Conservation (phyloP, 2,329 filamentous ascomycete species). For the Ophiosphaerella narmari region DNA sequence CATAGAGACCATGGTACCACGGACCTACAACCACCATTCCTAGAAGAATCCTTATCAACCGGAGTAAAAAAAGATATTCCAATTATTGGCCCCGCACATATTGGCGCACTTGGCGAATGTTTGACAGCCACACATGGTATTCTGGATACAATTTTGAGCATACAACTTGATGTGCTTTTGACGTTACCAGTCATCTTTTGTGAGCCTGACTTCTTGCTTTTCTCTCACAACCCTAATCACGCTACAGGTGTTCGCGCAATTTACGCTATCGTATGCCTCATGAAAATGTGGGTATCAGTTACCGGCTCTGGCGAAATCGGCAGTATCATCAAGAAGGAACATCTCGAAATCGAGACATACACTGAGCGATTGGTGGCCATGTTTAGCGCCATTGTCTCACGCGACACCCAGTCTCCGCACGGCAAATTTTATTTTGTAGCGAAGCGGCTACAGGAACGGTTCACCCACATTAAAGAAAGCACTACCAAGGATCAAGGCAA, state of each 20-base stretch:
- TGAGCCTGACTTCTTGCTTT: conserved; percentile 19
- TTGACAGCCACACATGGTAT: conserved; percentile 53
- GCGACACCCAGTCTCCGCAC: conserved; percentile 49
- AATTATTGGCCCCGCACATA: conserved; percentile 53
- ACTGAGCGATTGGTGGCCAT: conserved; percentile 53
- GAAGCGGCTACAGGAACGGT: conserved; percentile 52
- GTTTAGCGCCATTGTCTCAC: conserved; percentile 50
- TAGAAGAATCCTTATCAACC: conserved; percentile 46
- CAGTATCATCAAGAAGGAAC: conserved; percentile 54
- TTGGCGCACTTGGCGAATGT: conserved; percentile 54
- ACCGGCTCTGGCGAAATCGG: conserved; percentile 55
- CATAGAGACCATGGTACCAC: conserved; percentile 50
- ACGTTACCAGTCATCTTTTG: conserved; percentile 53
- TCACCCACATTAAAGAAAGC: conserved; percentile 51
- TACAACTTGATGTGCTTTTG: conserved; percentile 51
- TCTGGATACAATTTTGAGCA: conserved; percentile 55
- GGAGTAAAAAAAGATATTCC: conserved; percentile 46
- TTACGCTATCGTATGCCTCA: conserved; percentile 62
- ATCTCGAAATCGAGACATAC: conserved; percentile 53
- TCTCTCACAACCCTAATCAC: conserved; percentile 14
- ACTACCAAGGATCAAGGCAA: conserved; percentile 37
- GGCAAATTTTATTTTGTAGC: conserved; percentile 55
- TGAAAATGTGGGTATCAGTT: conserved; percentile 64
- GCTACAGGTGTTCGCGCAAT: conserved; percentile 56
- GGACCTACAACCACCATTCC: conserved; percentile 53